A percentile compares a stretch with the other conserved stretches of the same genome.
phyloP scores from a whole-genome alignment of 257 asterid species.

The Rauvolfia tetraphylla region DNA sequence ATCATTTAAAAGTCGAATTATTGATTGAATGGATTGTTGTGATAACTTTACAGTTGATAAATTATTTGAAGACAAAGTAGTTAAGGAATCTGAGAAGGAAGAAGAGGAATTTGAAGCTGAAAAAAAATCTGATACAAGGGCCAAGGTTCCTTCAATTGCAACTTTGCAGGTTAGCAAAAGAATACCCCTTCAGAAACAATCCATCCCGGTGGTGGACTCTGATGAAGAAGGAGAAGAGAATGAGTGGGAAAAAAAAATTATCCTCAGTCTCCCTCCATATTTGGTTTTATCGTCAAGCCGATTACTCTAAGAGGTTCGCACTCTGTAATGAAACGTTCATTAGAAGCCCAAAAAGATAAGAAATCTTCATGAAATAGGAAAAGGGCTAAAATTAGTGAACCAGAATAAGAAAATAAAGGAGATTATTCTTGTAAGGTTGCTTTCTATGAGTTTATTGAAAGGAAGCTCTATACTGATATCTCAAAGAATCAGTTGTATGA shows the following conservation, averaged over 20 bases:
- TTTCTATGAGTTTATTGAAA: constrained; percentile 37
- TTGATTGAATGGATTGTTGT: too few species aligned
- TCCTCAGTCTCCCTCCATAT: constrained; percentile 28
- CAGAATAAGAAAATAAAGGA: constrained; percentile 25
- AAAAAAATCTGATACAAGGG: neutral
- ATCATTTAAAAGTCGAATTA: too few species aligned
- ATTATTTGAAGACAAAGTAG: neutral
- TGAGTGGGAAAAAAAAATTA: constrained; percentile 14
- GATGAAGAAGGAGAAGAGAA: neutral
- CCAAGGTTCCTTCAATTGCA: neutral
- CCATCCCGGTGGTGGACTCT: neutral
- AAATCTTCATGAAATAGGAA: constrained; percentile 21
- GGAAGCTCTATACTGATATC: constrained; percentile 30
- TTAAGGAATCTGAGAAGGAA: neutral
- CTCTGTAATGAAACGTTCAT: constrained; percentile 19
- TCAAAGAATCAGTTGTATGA: constrained; percentile 35
- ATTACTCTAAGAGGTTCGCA: constrained; percentile 14
- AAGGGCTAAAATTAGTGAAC: constrained; percentile 21
- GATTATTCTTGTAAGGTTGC: constrained; percentile 25
- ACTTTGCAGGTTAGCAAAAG: neutral
- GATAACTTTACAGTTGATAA: too few species aligned
- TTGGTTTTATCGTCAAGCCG: constrained; percentile 38
- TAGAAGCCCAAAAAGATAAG: neutral
- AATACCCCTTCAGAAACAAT: neutral
- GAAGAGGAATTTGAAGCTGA: neutral